These are phyloP conservation scores for Cucumis cinereus DNA, from an alignment of 306 rosid species.

Conservation along the genomic window DNA sequence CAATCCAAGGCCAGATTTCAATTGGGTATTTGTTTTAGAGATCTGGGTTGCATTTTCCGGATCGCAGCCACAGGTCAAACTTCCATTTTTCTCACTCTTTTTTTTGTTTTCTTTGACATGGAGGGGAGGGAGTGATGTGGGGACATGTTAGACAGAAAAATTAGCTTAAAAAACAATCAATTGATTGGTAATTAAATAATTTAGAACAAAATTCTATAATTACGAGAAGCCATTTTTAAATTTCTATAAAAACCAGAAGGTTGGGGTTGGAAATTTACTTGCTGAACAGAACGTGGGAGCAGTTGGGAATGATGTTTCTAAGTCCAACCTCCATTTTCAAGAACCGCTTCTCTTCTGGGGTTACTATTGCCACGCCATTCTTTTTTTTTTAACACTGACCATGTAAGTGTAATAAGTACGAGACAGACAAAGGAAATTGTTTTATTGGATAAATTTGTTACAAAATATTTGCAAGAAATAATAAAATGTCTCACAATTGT, in stretches of 20 bases:
- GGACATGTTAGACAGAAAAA: background rate
- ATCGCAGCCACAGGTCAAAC: slow-evolving; percentile 39
- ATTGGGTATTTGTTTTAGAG: slow-evolving; percentile 29
- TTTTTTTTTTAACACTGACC: background rate
- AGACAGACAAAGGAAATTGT: no score
- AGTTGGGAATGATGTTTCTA: background rate
- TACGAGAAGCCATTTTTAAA: background rate
- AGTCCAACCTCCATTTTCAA: background rate
- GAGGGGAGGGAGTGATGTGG: slow-evolving; percentile 5
- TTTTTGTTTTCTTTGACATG: background rate
- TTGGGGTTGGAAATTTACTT: background rate
- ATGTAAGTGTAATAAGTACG: background rate
- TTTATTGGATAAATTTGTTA: no score
- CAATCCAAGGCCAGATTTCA: slow-evolving; percentile 27
- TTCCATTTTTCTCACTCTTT: background rate
- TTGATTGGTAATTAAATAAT: background rate
- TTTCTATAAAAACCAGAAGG: background rate
- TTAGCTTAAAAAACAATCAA: background rate
- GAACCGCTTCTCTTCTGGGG: background rate
- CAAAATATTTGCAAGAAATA: no score
- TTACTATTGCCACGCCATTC: background rate
- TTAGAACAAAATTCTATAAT: background rate
- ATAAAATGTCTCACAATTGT: no score
- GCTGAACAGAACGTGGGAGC: background rate
- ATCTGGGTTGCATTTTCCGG: slow-evolving; percentile 30